Percentiles rank a stretch among this genome's conserved stretches.
These are phyloP conservation scores for Micromonas pusilla DNA, from an alignment of 139 green algal genomes.

Conservation along the genomic window DNA sequence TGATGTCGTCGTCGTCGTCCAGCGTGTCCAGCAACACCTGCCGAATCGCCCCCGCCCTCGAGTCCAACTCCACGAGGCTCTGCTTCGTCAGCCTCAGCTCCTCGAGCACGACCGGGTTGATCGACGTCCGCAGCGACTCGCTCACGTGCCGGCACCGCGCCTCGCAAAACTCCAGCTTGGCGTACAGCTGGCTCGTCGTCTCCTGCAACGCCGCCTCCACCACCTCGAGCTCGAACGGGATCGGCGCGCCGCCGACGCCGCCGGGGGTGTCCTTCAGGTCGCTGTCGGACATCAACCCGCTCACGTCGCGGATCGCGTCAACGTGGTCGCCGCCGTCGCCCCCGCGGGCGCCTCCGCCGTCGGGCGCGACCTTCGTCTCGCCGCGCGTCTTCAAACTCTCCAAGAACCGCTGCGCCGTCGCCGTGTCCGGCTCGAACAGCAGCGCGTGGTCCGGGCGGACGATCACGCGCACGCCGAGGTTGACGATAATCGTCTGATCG, in stretches of 20 bases:
- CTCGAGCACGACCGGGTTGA: conserved; percentile 25
- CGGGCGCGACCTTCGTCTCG: background rate
- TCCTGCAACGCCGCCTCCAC: conserved; percentile 81
- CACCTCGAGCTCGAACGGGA: conserved; percentile 89
- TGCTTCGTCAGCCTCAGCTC: conserved; percentile 30
- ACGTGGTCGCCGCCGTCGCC: conserved; percentile 20
- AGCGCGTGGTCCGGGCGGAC: conserved; percentile 70
- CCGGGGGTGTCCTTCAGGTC: conserved; percentile 49
- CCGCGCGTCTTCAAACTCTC: background rate
- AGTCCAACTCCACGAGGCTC: conserved; percentile 29
- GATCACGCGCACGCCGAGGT: conserved; percentile 71
- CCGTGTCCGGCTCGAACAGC: conserved; percentile 71
- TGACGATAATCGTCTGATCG: conserved; percentile 79
- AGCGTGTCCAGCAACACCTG: conserved; percentile 42
- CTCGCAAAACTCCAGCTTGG: conserved; percentile 57
- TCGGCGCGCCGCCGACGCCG: conserved; percentile 14
- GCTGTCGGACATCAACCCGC: too few relatives aligned
- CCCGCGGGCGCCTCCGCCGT: conserved; percentile 46
- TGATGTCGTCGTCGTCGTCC: conserved; percentile 42
- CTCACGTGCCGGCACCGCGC: background rate
- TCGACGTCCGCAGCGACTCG: background rate
- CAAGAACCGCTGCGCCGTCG: conserved; percentile 23
- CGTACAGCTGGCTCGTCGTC: conserved; percentile 74
- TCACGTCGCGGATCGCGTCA: too few relatives aligned
- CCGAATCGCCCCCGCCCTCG: conserved; percentile 12